These are phyloP conservation scores for Termitomyces sp. DNA, from an alignment of 1,284 basidiomycete species.

Conservation along the genomic window DNA sequence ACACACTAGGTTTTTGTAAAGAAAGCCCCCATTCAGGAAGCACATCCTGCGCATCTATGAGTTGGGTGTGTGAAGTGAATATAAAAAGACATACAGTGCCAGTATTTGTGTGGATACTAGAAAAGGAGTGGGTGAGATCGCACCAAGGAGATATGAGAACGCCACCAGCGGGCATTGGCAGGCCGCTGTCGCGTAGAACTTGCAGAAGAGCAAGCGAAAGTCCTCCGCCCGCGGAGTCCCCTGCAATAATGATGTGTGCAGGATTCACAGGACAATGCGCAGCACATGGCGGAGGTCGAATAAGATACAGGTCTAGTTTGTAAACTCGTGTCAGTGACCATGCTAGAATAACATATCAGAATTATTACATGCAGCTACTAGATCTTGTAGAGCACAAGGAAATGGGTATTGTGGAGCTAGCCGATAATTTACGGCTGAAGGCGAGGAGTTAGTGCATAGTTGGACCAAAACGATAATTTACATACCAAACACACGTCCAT, in stretches of 20 bases:
- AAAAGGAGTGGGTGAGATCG: conserved; percentile 93
- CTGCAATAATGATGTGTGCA: conserved; percentile 77
- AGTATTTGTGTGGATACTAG: conserved; percentile 83
- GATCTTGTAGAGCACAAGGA: conserved; percentile 90
- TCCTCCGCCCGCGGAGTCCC: conserved; percentile 94
- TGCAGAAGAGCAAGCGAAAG: conserved; percentile 82
- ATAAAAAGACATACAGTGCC: conserved; percentile 51
- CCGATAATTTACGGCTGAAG: conserved; percentile 80
- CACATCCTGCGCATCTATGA: conserved; percentile 51
- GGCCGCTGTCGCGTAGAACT: conserved; percentile 82
- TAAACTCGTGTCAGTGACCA: conserved; percentile 1
- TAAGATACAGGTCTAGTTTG: conserved; percentile 40
- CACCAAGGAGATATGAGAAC: conserved; percentile 89
- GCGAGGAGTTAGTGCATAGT: conserved; percentile 1
- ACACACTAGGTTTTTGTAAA: conserved; percentile 77
- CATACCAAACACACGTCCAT: conserved; percentile 78
- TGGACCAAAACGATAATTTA: conserved; percentile 3
- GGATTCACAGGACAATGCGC: conserved; percentile 80
- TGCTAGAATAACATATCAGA: background rate
- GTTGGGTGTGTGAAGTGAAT: background rate
- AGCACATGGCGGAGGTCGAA: conserved; percentile 64
- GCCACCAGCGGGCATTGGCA: conserved; percentile 83
- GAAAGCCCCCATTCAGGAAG: conserved; percentile 66
- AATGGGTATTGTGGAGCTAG: conserved; percentile 95
- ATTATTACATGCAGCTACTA: conserved; percentile 72